A percentile compares a stretch with the other conserved stretches of the same genome.
phyloP scores from a whole-genome alignment of 257 asterid species.

The Solanum phureja region DNA sequence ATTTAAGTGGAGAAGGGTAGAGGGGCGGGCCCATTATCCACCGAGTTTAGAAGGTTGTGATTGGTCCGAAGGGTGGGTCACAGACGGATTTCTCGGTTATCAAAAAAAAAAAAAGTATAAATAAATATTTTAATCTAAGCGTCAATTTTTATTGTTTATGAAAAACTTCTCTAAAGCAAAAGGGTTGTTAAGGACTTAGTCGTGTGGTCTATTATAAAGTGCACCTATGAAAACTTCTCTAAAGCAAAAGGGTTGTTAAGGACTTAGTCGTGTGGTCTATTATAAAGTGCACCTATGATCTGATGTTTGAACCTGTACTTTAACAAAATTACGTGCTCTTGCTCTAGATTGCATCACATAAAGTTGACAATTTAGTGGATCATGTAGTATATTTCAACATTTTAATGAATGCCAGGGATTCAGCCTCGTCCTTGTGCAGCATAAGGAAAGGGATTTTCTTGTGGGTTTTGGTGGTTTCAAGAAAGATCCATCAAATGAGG shows the following conservation, averaged over 20 bases:
- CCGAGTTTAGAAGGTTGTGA: too few relatives aligned
- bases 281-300: neutral
- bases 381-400: neutral
- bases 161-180: neutral
- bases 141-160: neutral
- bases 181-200: neutral
- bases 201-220: neutral
- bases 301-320: neutral
- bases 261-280: neutral
- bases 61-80: too few relatives aligned
- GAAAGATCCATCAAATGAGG: constrained; percentile 96
- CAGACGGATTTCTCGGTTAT: too few relatives aligned
- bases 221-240: neutral
- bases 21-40: too few relatives aligned
- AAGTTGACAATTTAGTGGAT: neutral
- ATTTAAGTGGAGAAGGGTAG: too few relatives aligned
- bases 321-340: neutral
- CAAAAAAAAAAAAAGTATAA: too few relatives aligned
- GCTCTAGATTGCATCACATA: neutral
- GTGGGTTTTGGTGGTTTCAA: constrained; percentile 95
- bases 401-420: constrained; percentile 52
- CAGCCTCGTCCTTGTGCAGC: constrained; percentile 90
- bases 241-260: too few relatives aligned
- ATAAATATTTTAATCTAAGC: neutral
- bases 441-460: constrained; percentile 84